These are phyloP conservation scores for Purpureocillium lavendulum DNA, from an alignment of 2,329 filamentous ascomycete genomes.

Conservation along the genomic window DNA sequence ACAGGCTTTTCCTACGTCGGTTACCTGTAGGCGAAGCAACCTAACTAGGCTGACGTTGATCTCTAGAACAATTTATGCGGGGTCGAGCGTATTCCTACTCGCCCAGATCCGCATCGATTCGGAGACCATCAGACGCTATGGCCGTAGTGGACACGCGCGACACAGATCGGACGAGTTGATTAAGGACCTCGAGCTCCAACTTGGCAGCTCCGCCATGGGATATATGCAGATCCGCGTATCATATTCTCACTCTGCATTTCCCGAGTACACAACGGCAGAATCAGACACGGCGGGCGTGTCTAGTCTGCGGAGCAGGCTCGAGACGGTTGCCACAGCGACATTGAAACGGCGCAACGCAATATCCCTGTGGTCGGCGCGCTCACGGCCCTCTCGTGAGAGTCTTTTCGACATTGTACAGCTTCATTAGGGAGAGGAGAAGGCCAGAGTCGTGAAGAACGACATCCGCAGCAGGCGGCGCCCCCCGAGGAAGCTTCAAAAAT, in stretches of 20 bases:
- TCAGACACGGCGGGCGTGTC: slow-evolving; percentile 21
- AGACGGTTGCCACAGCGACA: slow-evolving; percentile 42
- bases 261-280: slow-evolving; percentile 18
- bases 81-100: slow-evolving; percentile 39
- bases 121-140: slow-evolving; percentile 3
- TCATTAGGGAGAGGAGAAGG: slow-evolving; percentile 39
- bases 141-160: slow-evolving; percentile 15
- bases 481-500: background rate
- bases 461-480: background rate
- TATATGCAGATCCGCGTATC: slow-evolving; percentile 44
- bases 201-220: slow-evolving; percentile 37
- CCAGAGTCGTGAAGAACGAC: slow-evolving; percentile 12
- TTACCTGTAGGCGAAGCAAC: background rate
- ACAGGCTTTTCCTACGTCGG: slow-evolving; percentile 33
- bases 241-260: slow-evolving; percentile 50
- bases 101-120: slow-evolving; percentile 32
- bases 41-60: slow-evolving; percentile 8
- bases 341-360: slow-evolving; percentile 38
- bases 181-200: slow-evolving; percentile 47
- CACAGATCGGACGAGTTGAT: slow-evolving; percentile 47
- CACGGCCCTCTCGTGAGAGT: slow-evolving; percentile 24
- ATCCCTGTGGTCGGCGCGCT: slow-evolving; percentile 44
- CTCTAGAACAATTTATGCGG: slow-evolving; percentile 30
- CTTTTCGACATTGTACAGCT: slow-evolving; percentile 36
- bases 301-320: slow-evolving; percentile 36